Conservation (phyloP, 345 rosid genomes). For the Streptanthus diversifolius region DNA sequence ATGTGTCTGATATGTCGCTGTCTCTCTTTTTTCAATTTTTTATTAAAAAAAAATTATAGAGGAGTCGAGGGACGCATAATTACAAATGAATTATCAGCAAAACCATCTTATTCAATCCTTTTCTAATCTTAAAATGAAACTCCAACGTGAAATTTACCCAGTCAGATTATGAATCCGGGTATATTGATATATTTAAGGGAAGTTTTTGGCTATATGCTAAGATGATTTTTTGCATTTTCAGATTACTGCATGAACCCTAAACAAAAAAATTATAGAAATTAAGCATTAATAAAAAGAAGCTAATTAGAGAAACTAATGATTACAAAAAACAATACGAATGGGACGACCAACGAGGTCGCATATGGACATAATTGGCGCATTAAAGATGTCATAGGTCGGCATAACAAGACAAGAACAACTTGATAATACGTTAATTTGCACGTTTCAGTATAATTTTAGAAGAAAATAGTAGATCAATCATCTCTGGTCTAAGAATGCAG, state of each 20-base stretch:
- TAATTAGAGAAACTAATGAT: neutral
- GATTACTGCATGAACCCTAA: constrained; percentile 7
- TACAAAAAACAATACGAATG: neutral
- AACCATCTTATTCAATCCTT: constrained; percentile 17
- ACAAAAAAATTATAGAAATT: neutral
- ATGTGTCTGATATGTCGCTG: neutral
- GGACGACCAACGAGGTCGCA: neutral
- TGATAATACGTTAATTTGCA: neutral
- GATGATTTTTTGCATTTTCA: neutral
- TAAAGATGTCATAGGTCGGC: constrained; percentile 31
- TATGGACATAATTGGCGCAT: constrained; percentile 10
- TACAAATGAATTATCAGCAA: constrained; percentile 10
- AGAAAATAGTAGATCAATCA: neutral
- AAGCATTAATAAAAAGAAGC: neutral
- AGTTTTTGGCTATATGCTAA: neutral
- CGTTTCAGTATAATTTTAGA: neutral
- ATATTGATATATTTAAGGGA: neutral
- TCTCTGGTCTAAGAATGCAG: neutral
- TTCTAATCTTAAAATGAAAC: constrained; percentile 4
- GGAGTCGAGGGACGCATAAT: constrained; percentile 3
- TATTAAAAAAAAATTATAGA: neutral
- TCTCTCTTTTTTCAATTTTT: neutral
- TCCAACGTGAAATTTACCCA: neutral
- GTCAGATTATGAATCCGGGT: neutral
- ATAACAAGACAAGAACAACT: constrained; percentile 26